These are phyloP conservation scores for Rosa multiflora DNA, from an alignment of 306 rosid genomes.

Conservation along the genomic window DNA sequence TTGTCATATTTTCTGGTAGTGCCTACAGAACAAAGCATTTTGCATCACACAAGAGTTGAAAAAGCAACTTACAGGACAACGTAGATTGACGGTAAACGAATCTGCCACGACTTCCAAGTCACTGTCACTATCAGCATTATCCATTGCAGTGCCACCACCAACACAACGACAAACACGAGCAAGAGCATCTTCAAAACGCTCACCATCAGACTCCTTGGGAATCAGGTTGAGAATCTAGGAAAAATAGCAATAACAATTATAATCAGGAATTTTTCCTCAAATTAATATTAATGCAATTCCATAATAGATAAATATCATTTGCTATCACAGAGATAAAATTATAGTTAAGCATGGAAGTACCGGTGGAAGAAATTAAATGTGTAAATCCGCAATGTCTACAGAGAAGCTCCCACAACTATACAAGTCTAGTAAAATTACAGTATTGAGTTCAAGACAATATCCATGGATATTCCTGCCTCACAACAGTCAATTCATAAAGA, in stretches of 20 bases:
- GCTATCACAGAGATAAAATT: neutral
- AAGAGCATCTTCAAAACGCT: conserved; percentile 81
- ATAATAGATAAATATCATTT: neutral
- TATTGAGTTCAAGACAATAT: neutral
- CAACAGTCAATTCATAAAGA: neutral
- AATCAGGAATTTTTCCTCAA: neutral
- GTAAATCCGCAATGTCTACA: neutral
- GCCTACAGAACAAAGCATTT: neutral
- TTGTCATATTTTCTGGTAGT: neutral
- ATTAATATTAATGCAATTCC: conserved; percentile 5
- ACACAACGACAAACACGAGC: conserved; percentile 81
- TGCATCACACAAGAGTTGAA: neutral
- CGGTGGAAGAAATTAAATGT: neutral
- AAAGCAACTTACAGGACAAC: conserved; percentile 81
- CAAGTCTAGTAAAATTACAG: neutral
- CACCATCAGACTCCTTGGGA: conserved; percentile 90
- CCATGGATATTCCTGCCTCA: neutral
- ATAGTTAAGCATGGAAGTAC: neutral
- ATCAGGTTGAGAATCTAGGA: conserved; percentile 64
- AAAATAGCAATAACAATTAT: neutral
- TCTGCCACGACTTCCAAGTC: conserved; percentile 98
- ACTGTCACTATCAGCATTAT: conserved; percentile 87
- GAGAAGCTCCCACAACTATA: neutral
- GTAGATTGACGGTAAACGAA: conserved; percentile 74
- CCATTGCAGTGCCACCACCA: conserved; percentile 77